Percentiles rank a stretch among this genome's conserved stretches.
Conservation (phyloP, 805 yeast genomes). For the Yarrowia bubula region DNA sequence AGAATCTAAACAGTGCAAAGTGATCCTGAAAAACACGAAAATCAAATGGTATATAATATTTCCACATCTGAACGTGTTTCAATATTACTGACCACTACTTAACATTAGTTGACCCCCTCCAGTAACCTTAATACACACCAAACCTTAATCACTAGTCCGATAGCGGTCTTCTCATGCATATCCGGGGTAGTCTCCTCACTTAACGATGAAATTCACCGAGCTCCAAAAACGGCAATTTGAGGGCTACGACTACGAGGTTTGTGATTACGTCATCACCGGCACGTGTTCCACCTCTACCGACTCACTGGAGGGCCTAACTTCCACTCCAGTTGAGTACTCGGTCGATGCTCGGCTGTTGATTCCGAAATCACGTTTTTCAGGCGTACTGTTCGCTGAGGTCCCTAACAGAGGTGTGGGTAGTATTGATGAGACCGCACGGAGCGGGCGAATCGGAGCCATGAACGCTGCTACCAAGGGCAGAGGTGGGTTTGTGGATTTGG, state of each 20-base stretch:
- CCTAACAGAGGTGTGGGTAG: constrained; percentile 8
- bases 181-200: background rate
- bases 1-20: too few relatives aligned
- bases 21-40: too few relatives aligned
- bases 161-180: background rate
- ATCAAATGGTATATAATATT: too few relatives aligned
- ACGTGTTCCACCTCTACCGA: background rate
- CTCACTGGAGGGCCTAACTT: background rate
- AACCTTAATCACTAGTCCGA: too few relatives aligned
- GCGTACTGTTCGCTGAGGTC: constrained; percentile 1
- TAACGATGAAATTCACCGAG: background rate
- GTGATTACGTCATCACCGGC: background rate
- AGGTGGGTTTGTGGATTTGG: constrained; percentile 12
- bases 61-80: too few relatives aligned
- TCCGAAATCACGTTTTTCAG: constrained; percentile 5
- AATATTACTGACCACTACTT: too few relatives aligned
- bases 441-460: background rate
- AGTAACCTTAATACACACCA: too few relatives aligned
- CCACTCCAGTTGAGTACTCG: background rate
- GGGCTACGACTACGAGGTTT: background rate
- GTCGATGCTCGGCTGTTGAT: constrained; percentile 22
- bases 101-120: too few relatives aligned
- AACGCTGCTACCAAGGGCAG: background rate
- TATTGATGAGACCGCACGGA: constrained; percentile 9
- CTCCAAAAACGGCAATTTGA: background rate